phyloP scores from a whole-genome alignment of 306 rosid genomes.

The Pyrus bretschneideri region DNA sequence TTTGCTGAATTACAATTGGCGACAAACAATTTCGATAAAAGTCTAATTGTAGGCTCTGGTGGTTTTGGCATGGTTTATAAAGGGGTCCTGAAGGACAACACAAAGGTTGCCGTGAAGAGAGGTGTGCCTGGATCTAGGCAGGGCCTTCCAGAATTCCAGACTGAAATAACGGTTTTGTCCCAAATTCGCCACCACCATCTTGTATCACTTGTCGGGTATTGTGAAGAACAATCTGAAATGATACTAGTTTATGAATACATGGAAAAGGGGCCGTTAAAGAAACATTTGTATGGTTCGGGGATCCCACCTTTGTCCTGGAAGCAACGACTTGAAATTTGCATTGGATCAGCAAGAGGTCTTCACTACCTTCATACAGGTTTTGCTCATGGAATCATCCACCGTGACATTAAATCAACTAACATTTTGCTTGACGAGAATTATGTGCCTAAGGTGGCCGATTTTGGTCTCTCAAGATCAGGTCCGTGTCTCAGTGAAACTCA shows the following conservation, averaged over 20 bases:
- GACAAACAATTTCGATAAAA: slow-evolving; percentile 74
- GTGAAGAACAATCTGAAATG: slow-evolving; percentile 96
- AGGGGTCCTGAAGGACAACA: slow-evolving; percentile 64
- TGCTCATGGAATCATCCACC: slow-evolving; percentile 95
- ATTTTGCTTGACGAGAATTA: slow-evolving; percentile 78
- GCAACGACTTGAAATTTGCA: slow-evolving; percentile 92
- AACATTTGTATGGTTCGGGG: slow-evolving; percentile 61
- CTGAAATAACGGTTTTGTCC: slow-evolving; percentile 76
- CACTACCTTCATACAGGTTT: slow-evolving; percentile 98
- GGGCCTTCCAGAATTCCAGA: slow-evolving; percentile 96
- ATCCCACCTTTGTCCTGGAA: slow-evolving; percentile 67
- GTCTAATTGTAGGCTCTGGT: slow-evolving; percentile 73
- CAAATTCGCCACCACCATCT: slow-evolving; percentile 92
- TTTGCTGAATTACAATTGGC: slow-evolving; percentile 68
- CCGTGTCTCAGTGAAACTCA: slow-evolving; percentile 88
- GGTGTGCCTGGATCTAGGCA: slow-evolving; percentile 95
- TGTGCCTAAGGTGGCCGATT: slow-evolving; percentile 96
- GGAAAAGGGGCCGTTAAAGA: slow-evolving; percentile 83
- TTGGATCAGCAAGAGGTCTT: slow-evolving; percentile 92
- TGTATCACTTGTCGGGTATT: slow-evolving; percentile 85
- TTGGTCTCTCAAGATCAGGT: slow-evolving; percentile 94
- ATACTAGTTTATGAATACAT: slow-evolving; percentile 88
- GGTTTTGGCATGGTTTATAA: slow-evolving; percentile 93
- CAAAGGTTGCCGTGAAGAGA: slow-evolving; percentile 91
- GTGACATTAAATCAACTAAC: slow-evolving; percentile 94